Evolutionary conservation across 2,329 filamentous ascomycete genomes (phyloP).

Genomic region (Aureobasidium lini): DNA sequence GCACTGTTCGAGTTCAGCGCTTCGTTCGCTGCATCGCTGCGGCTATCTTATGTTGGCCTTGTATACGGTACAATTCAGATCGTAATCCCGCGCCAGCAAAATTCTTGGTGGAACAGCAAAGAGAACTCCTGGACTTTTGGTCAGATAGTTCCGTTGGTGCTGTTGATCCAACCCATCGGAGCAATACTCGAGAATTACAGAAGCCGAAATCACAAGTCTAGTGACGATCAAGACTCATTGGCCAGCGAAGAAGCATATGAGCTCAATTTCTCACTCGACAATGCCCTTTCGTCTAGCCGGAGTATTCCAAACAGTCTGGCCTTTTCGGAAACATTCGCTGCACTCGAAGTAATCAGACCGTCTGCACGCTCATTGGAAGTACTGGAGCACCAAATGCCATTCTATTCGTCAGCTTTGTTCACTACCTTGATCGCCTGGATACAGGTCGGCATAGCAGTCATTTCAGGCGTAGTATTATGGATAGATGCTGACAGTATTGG

Average conservation of each 20-base stretch:
- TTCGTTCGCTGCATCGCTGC: slow-evolving; percentile 21
- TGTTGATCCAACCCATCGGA: slow-evolving; percentile 22
- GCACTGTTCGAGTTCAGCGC: slow-evolving; percentile 14
- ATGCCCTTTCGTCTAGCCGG: not conserved
- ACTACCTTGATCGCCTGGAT: not conserved
- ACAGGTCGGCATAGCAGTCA: not conserved
- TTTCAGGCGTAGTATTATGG: not conserved
- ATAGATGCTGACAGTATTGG: not conserved
- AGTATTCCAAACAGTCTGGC: not conserved
- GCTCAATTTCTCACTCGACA: not conserved
- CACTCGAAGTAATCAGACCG: not conserved
- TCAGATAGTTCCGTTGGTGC: slow-evolving; percentile 22
- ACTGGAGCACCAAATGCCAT: not conserved
- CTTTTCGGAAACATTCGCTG: not conserved
- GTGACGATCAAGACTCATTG: not conserved
- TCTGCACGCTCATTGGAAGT: not conserved
- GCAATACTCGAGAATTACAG: slow-evolving; percentile 4
- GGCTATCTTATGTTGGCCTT: slow-evolving; percentile 19
- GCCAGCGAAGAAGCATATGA: not conserved
- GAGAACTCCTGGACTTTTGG: slow-evolving; percentile 19
- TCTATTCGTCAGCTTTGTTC: not conserved
- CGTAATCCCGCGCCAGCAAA: slow-evolving; percentile 18
- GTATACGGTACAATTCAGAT: slow-evolving; percentile 22
- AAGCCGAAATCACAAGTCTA: not conserved
- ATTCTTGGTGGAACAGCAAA: slow-evolving; percentile 10